Conservation (phyloP, 805 yeast species). For the Teunomyces panamensis region DNA sequence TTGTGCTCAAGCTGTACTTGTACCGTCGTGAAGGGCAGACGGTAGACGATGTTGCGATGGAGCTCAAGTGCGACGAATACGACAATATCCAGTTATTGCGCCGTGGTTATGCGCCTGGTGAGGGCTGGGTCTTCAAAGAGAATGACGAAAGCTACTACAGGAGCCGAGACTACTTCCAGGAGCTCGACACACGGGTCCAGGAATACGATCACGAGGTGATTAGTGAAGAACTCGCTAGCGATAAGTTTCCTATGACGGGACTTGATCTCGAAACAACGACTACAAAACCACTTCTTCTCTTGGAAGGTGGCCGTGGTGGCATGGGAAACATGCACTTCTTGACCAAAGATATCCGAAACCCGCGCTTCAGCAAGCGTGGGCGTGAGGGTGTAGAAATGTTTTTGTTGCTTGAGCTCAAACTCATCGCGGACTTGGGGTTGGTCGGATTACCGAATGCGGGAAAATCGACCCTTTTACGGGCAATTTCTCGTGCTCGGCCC, state of each 20-base stretch:
- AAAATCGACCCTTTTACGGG: slow-evolving; percentile 81
- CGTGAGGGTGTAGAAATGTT: slow-evolving; percentile 62
- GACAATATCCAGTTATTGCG: slow-evolving; percentile 59
- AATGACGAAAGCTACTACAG: slow-evolving; percentile 68
- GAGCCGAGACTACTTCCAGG: slow-evolving; percentile 62
- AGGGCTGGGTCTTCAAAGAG: slow-evolving; percentile 88
- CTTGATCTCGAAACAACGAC: slow-evolving; percentile 54
- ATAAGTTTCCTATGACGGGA: slow-evolving; percentile 79
- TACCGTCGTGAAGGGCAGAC: slow-evolving; percentile 11
- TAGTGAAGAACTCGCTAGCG: slow-evolving; percentile 57
- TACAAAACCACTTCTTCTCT: slow-evolving; percentile 58
- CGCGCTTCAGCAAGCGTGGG: slow-evolving; percentile 82
- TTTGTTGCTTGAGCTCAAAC: slow-evolving; percentile 79
- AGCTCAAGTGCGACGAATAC: slow-evolving; percentile 26
- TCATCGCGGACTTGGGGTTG: slow-evolving; percentile 88
- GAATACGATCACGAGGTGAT: slow-evolving; percentile 60
- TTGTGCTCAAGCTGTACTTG: slow-evolving; percentile 32
- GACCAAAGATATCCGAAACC: slow-evolving; percentile 80
- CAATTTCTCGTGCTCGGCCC: slow-evolving; percentile 87
- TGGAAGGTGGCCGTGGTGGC: slow-evolving; percentile 91
- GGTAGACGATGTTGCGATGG: slow-evolving; percentile 24
- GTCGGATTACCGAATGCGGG: slow-evolving; percentile 98
- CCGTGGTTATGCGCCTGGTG: slow-evolving; percentile 60
- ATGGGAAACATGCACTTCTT: slow-evolving; percentile 95
- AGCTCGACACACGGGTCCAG: slow-evolving; percentile 60